Evolutionary conservation across 768 basidiomycete genomes (phyloP).

Genomic region (Trametes elegans): DNA sequence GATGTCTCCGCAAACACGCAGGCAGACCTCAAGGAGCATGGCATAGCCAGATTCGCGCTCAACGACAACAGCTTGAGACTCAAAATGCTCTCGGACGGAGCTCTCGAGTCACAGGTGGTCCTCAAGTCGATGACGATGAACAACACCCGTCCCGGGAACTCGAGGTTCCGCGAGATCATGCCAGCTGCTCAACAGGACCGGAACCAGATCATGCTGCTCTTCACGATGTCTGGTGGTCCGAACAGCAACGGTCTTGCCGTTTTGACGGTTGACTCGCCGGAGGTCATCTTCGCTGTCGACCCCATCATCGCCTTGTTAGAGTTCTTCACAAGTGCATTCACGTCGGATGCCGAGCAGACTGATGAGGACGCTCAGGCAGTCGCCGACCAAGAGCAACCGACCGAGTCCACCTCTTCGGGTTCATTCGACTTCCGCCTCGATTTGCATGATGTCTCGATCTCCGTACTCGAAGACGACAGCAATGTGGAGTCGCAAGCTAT

Average conservation of each 20-base stretch:
- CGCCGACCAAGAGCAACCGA: not conserved
- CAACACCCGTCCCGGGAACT: conserved; percentile 79
- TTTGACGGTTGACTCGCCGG: conserved; percentile 88
- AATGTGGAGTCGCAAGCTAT: conserved; percentile 83
- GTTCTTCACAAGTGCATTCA: conserved; percentile 70
- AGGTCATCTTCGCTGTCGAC: conserved; percentile 88
- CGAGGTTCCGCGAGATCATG: conserved; percentile 92
- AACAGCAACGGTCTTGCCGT: conserved; percentile 66
- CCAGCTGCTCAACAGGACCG: conserved; percentile 85
- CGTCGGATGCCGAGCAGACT: conserved; percentile 19
- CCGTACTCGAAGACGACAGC: conserved; percentile 81
- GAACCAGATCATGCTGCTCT: conserved; percentile 93
- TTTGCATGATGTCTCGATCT: conserved; percentile 86
- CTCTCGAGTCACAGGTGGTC: conserved; percentile 84
- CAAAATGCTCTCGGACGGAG: conserved; percentile 79
- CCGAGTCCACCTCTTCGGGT: not conserved
- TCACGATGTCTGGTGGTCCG: conserved; percentile 66
- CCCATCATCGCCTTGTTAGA: conserved; percentile 86
- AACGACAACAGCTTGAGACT: conserved; percentile 75
- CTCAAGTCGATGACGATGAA: conserved; percentile 90
- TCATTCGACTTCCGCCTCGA: conserved; percentile 74
- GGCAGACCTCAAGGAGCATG: conserved; percentile 63
- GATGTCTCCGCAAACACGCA: conserved; percentile 60
- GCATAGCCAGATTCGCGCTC: conserved; percentile 84
- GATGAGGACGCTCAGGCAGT: conserved; percentile 19